Evolutionary conservation across 257 asterid species (phyloP), one percentile per base, ranked within the genome.

Genomic region (Solanum verrucosum): DNA sequence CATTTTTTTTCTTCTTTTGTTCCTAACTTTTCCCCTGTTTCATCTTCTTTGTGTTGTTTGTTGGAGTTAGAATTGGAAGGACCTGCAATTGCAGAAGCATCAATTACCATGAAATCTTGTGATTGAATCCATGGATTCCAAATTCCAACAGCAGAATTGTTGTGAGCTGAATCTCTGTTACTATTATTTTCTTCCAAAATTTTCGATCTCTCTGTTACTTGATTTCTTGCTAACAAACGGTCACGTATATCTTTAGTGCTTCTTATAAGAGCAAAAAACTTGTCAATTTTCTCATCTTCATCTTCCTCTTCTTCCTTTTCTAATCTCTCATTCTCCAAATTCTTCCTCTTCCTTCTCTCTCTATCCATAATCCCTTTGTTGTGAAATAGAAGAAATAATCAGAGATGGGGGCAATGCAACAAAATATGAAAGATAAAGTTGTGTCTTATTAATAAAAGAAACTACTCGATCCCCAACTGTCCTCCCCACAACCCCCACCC

Each of bases 71-170:
- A 89, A 56, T 13, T 33, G 3, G 89, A 89, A 68, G 84, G 88
- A 44, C 77, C 88, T 46, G 49, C 85, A 20, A 63, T 15, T 40
- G 81, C 65, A 89, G n/a, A 3, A 12, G 25, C 65, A 23, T 59
- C 27, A 44, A 59, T 89, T 68, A 87, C 93, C 88, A 87, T 73
- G 89, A 90, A 90, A 86, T 90, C 92, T 82, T 70, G 87, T 38
- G 89, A 87, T 40, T 63, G 88, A 44, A 84, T 29, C 31, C 31
- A 23, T 9, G 7, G 71, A 12, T 85, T 83, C 89, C 89, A 91
- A n/a, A 85, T 85, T 49, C 85, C 89, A 29, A 21, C 49, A 23
- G 21, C 87, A 18, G 75, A 49, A 86, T 79, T 67, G 1, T 44
- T 14, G 3, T 49, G 67, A 3, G 3, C 23, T 12, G 59, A 31